Evolutionary conservation across 2,329 filamentous ascomycete genomes (phyloP), one percentile per base, ranked within the genome.

Genomic region (Fusarium sp.): DNA sequence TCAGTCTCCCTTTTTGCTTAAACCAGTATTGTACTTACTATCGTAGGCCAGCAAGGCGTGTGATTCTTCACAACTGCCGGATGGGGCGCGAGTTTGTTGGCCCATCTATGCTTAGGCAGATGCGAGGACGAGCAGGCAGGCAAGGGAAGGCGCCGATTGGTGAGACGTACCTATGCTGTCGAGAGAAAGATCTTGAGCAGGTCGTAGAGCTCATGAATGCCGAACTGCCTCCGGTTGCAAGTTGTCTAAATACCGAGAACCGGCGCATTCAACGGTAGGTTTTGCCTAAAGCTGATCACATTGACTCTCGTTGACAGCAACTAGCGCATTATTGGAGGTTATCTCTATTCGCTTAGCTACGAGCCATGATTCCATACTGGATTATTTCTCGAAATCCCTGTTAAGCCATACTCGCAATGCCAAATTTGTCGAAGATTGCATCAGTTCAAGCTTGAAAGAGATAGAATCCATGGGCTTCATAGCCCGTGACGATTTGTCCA

Each of bases 21-120:
- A n/a, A 17, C 8, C 15, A 15, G 32, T 14, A 23, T 23, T 41
- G 9, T 39, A 25, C 63, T 70, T 71, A 41, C 27, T 9, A 17
- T 9, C 2, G 35, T 23, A 79, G 78, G 13, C 84, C 84, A 13
- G 90, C 90, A 8, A 81, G 90, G 49, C 80, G 90, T 63, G 90
- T 93, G 1, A 91, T 93, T 55, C 80, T 91, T 23, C 89, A 92
- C 70, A 88, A 86, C 59, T 89, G 88, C 27, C 83, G 88, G 36
- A 92, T 93, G 88, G 90, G 90, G 1, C 82, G 88, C 48, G 89
- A 92, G 41, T 78, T 92, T 43, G 84, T 93, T n/a, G 90, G 89
- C 0, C 90, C 90, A 11, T 87, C 90, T 4, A 90, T 93, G 87
- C 79, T 93, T 73, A 85, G 89, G 44, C 90, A 93, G 74, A 93